A percentile compares a stretch with the other conserved stretches of the same genome.
Conservation (phyloP, 805 yeast species). For the Scheffersomyces ergatensis region DNA sequence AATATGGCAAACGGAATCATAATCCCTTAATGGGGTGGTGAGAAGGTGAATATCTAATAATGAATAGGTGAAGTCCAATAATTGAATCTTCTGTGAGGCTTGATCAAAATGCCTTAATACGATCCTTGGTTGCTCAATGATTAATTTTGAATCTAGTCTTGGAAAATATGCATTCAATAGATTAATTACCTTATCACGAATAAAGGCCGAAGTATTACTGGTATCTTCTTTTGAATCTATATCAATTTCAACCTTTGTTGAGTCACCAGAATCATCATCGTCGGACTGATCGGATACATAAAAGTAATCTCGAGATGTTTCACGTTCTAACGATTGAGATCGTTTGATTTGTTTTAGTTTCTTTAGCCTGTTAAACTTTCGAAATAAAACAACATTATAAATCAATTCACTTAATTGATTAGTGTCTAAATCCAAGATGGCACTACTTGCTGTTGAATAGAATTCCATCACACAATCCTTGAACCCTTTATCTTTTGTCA, state of each 20-base stretch:
- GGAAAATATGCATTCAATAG: constrained; percentile 32
- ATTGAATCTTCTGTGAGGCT: constrained; percentile 7
- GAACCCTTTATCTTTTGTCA: constrained; percentile 34
- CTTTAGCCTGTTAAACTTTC: constrained; percentile 22
- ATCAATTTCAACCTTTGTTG: constrained; percentile 9
- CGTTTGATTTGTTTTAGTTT: constrained; percentile 1
- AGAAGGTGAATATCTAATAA: constrained; percentile 30
- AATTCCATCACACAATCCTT: constrained; percentile 35
- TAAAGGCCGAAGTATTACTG: neutral
- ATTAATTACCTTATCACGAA: constrained; percentile 11
- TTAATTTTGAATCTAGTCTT: constrained; percentile 22
- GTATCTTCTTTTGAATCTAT: neutral
- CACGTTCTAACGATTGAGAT: neutral
- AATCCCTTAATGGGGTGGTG: constrained; percentile 29
- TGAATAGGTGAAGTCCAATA: constrained; percentile 33
- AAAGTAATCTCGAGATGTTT: neutral
- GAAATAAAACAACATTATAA: constrained; percentile 29
- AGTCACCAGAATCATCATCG: constrained; percentile 1
- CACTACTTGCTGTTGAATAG: constrained; percentile 36
- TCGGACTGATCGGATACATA: constrained; percentile 1
- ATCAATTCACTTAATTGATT: constrained; percentile 27
- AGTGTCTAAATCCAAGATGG: constrained; percentile 36
- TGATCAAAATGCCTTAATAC: constrained; percentile 16
- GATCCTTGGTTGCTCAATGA: constrained; percentile 32
- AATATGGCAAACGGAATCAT: constrained; percentile 32